Base-by-base conservation (phyloP, 2,329 filamentous ascomycete species). In the Aspergillus tanneri region DNA sequence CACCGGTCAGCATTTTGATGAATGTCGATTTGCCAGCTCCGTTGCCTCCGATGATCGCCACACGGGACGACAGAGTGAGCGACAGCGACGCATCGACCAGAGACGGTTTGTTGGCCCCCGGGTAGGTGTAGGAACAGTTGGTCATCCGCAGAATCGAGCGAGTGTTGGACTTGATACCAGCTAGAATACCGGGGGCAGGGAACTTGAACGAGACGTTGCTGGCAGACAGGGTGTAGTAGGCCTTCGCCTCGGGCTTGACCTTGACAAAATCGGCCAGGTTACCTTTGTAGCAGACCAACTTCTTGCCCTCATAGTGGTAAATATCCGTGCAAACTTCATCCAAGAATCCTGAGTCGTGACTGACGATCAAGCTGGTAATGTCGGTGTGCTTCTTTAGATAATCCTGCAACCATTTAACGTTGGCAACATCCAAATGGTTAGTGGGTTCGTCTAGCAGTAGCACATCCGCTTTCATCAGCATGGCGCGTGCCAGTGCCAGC, bases 291-390 rank as follows among this genome's bases (percentile, higher is more conserved):
- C 68, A 71, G 32, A 77, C 75, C 25, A 99, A 82, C 78, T 97
- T 99, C 84, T 99, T 99, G 72, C 85, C 83, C 72, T 99, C 93
- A 74, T 99, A 99, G 76, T 99, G 93, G 76, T 96, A 96, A 66
- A 99, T 96, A 68, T 99, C 93, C 5, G 93, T 99, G 66, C 92
- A 97, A 58, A 99, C 91, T 57, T 92, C 90, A 68, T 99, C 93
- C 49, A 99, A 77, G 81, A 99, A 99, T 18, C 87, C 86, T 3
- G 92, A 97, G 81, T 99, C 93, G 87, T 99, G 93, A 68, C 88
- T 95, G 59, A 99, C 93, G 65, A 99, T 97, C 76, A 99, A 77
- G 66, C 89, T 95, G 52, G 93, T 99, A 66, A 97, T 97, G 42
- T 97, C 89, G 5, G 89, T 88, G 75, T 99, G 90, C n/a, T 81